phyloP scores from a whole-genome alignment of 1,284 basidiomycete genomes.

The Apiotrichum domesticum region DNA sequence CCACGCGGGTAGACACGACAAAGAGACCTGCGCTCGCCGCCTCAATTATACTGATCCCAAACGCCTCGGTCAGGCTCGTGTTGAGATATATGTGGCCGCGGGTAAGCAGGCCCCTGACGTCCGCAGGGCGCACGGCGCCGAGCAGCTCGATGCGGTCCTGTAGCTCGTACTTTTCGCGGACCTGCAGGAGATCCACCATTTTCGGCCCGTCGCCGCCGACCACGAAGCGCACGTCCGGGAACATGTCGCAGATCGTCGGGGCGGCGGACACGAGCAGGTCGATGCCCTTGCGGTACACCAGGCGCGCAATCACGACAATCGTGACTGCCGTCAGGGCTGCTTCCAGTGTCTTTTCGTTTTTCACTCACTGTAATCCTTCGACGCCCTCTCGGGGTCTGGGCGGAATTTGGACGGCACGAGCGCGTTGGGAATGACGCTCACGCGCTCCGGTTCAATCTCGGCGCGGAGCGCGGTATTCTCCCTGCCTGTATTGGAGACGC shows the following conservation, averaged over 20 bases:
- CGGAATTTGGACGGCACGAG: slow-evolving; percentile 81
- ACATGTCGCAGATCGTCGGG: slow-evolving; percentile 76
- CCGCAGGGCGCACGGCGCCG: slow-evolving; percentile 70
- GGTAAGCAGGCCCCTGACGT: slow-evolving; percentile 75
- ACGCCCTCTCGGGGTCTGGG: slow-evolving; percentile 53
- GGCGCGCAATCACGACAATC: slow-evolving; percentile 87
- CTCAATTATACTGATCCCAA: slow-evolving; percentile 93
- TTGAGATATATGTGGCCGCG: slow-evolving; percentile 89
- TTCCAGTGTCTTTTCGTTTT: no score
- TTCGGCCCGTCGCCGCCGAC: slow-evolving; percentile 95
- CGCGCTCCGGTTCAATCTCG: slow-evolving; percentile 61
- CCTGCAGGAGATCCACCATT: slow-evolving; percentile 88
- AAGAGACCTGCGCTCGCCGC: slow-evolving; percentile 92
- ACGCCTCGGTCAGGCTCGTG: slow-evolving; percentile 92
- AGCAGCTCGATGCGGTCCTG: slow-evolving; percentile 87
- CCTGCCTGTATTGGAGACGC: slow-evolving; percentile 92
- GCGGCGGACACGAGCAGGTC: slow-evolving; percentile 90
- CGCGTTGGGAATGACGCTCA: slow-evolving; percentile 92
- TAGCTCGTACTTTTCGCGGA: slow-evolving; percentile 82
- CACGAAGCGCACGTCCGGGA: slow-evolving; percentile 79
- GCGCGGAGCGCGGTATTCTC: slow-evolving; percentile 94
- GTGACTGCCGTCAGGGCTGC: slow-evolving; percentile 59
- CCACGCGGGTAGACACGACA: slow-evolving; percentile 88
- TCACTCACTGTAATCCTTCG: slow-evolving; percentile 58
- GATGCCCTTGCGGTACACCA: slow-evolving; percentile 94